Evolutionary conservation across 2,329 filamentous ascomycete genomes (phyloP), one percentile per base, ranked within the genome.

Genomic region (Fusarium verrucosum): DNA sequence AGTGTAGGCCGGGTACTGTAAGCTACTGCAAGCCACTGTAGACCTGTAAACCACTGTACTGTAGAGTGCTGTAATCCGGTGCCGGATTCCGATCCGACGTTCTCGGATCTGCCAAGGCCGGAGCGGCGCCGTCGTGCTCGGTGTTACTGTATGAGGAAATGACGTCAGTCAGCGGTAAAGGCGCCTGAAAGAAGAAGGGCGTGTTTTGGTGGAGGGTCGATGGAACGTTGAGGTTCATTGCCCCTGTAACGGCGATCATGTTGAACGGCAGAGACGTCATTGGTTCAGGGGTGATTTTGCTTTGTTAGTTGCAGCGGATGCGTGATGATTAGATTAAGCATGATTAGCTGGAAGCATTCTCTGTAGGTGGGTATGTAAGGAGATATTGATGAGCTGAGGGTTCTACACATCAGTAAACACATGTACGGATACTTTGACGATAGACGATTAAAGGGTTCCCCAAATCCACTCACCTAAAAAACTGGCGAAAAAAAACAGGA

Each of bases 71-170:
- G n/a, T n/a, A n/a, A 53, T 63, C 26, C 41, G 30, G 61, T 60
- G 64, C 66, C 68, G 63, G 61, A 44, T 59, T 46, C 68, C 68
- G 65, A 57, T 28, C 40, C 17, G n/a, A 25, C 23, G 7, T 16
- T 32, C 58, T 35, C 60, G 49, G 64, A 68, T 67, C 60, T 69
- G 68, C 66, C 68, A 70, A 70, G 55, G 61, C 55, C 63, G 59
- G 30, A 36, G 26, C 46, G 56, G 54, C 44, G 50, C 51, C 36
- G 30, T 35, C 11, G 16, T 14, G n/a, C 67, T 70, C 67, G 65
- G 65, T 42, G 68, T 66, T 70, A 70, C 66, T 47, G 44, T 20
- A 47, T 20, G 10, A 20, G 38, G 44, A 6, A 23, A 22, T 68
- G 66, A 68, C 66, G 66, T 68, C 64, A 66, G 35, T 26, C 10